Conservation (phyloP, 768 basidiomycete genomes). For the Fomitopsis serialis region DNA sequence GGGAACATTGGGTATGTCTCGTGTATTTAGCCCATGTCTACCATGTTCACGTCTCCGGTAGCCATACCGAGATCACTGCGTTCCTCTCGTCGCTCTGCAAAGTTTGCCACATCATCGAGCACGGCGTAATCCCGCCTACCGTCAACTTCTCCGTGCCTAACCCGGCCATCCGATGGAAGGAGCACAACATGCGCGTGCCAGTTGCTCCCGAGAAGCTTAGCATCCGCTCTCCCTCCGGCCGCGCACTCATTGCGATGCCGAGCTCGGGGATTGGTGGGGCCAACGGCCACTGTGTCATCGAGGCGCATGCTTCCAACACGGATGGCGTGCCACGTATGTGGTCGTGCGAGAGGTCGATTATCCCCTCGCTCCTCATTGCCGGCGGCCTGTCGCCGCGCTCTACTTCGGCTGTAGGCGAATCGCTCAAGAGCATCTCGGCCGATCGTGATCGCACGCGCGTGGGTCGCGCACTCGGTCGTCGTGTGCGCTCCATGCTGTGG, state of each 20-base stretch:
- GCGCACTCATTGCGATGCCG: slow-evolving; percentile 32
- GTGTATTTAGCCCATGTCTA: not conserved
- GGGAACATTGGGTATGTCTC: slow-evolving; percentile 38
- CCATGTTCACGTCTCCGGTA: slow-evolving; percentile 4
- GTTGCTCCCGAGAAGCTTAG: slow-evolving; percentile 22
- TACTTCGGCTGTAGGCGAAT: not conserved
- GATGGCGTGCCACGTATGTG: not conserved
- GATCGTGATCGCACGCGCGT: not conserved
- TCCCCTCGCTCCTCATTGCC: slow-evolving; percentile 4
- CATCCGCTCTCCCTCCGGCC: slow-evolving; percentile 17
- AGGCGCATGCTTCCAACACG: slow-evolving; percentile 23
- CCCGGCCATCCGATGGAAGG: slow-evolving; percentile 34
- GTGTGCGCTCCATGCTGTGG: slow-evolving; percentile 10
- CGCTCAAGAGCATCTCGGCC: not conserved
- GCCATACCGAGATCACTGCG: slow-evolving; percentile 36
- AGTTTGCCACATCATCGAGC: slow-evolving; percentile 34
- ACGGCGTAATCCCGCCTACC: slow-evolving; percentile 33
- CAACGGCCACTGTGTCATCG: slow-evolving; percentile 37
- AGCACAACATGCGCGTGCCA: slow-evolving; percentile 34
- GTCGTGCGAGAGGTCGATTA: not conserved
- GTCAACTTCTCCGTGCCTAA: slow-evolving; percentile 32
- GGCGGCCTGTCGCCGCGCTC: slow-evolving; percentile 9
- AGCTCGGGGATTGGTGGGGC: slow-evolving; percentile 43
- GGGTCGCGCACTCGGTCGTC: slow-evolving; percentile 2
- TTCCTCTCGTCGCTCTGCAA: slow-evolving; percentile 42